Conservation (phyloP, 139 green algal genomes). For the Mesotaenium endlicherianum region DNA sequence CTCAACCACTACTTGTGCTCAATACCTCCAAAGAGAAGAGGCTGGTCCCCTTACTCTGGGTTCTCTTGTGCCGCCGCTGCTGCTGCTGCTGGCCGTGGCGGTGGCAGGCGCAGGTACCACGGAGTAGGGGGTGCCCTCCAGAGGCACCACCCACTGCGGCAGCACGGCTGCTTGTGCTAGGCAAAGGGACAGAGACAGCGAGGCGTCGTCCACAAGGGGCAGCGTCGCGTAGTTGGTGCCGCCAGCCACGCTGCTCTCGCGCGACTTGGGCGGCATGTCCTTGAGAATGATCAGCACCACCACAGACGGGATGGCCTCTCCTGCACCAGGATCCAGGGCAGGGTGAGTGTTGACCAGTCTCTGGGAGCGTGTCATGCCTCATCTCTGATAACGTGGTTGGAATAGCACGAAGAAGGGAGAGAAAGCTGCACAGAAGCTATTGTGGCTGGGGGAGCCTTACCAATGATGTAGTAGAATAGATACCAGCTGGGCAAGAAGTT, state of each 20-base stretch:
- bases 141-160: slow-evolving; percentile 11
- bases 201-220: background rate
- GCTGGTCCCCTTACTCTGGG: no score
- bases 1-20: no score
- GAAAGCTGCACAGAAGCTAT: no score
- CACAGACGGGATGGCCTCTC: background rate
- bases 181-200: no score
- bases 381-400: no score
- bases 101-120: background rate
- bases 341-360: no score
- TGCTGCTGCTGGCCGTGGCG: no score
- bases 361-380: no score
- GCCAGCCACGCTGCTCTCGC: background rate
- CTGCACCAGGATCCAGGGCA: background rate
- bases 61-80: no score
- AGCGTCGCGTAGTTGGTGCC: background rate
- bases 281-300: slow-evolving; percentile 11
- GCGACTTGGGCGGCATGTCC: background rate
- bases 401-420: no score
- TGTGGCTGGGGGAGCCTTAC: background rate
- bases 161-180: background rate
- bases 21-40: no score
- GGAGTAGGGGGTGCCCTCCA: background rate
- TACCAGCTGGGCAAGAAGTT: background rate
- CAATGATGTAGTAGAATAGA: slow-evolving; percentile 11